A percentile compares a stretch with the other conserved stretches of the same genome.
These are phyloP conservation scores for Globisporangium carolinianum DNA, from an alignment of 352 stramenopile genomes.

Conservation along the genomic window DNA sequence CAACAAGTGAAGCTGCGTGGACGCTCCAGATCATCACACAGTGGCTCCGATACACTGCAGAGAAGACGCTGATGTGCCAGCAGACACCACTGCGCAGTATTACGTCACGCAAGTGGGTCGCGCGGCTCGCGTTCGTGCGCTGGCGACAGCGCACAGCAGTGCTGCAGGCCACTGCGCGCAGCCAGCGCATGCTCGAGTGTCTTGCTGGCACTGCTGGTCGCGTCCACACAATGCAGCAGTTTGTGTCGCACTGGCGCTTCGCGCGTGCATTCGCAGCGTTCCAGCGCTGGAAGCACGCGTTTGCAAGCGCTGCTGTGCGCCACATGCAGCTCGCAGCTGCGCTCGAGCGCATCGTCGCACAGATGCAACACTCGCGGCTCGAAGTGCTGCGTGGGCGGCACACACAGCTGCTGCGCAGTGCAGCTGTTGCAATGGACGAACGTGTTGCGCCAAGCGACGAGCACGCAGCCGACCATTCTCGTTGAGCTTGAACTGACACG, in stretches of 20 bases:
- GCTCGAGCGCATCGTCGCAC: conserved; percentile 13
- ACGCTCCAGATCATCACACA: conserved; percentile 17
- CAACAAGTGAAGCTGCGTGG: conserved; percentile 10
- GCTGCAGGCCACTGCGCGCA: neutral
- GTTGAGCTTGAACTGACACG: too few species aligned
- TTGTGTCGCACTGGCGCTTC: conserved; percentile 31
- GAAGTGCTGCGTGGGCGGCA: too few species aligned
- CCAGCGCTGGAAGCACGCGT: conserved; percentile 25
- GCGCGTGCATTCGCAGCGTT: conserved; percentile 25
- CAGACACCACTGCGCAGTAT: too few species aligned
- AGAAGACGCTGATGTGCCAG: neutral
- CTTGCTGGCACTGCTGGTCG: neutral
- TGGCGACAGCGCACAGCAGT: neutral
- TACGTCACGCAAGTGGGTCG: neutral
- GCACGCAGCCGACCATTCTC: too few species aligned
- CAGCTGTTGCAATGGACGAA: too few species aligned
- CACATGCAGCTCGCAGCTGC: conserved; percentile 23
- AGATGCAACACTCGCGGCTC: neutral
- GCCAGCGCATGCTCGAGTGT: neutral
- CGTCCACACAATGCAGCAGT: conserved; percentile 7
- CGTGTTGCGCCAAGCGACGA: too few species aligned
- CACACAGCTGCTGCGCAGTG: too few species aligned
- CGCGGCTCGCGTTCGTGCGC: conserved; percentile 1
- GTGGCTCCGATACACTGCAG: conserved; percentile 17
- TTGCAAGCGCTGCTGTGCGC: conserved; percentile 10